These are phyloP conservation scores for Gossypium australe DNA, from an alignment of 345 rosid genomes.

Conservation along the genomic window DNA sequence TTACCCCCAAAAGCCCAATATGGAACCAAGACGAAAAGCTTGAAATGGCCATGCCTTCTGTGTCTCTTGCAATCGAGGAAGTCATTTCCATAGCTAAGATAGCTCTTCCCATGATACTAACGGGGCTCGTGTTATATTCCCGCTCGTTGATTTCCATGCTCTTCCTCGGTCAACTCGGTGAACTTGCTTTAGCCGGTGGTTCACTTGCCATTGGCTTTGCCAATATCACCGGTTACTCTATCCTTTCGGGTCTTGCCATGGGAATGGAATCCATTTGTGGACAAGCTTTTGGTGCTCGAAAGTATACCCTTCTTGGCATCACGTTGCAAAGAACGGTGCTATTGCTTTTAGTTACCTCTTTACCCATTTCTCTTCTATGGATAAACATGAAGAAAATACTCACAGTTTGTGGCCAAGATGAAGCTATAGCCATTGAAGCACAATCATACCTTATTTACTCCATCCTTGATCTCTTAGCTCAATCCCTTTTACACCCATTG, in stretches of 20 bases:
- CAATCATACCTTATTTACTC: constrained; percentile 62
- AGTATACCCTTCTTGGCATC: constrained; percentile 44
- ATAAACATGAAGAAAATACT: constrained; percentile 64
- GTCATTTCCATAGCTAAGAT: constrained; percentile 43
- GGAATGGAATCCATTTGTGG: constrained; percentile 93
- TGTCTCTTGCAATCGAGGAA: constrained; percentile 37
- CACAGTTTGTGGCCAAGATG: constrained; percentile 52
- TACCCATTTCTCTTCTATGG: constrained; percentile 72
- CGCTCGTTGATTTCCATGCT: constrained; percentile 85
- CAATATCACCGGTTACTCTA: constrained; percentile 83
- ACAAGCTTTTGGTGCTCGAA: constrained; percentile 81
- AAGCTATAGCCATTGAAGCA: constrained; percentile 51
- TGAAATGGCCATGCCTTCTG: neutral
- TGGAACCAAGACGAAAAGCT: neutral
- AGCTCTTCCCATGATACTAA: constrained; percentile 65
- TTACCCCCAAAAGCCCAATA: constrained; percentile 10
- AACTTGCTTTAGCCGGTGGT: constrained; percentile 74
- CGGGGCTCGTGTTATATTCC: constrained; percentile 68
- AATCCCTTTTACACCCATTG: constrained; percentile 73
- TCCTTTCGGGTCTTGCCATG: constrained; percentile 80
- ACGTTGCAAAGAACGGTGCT: constrained; percentile 63
- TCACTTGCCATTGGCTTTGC: constrained; percentile 88
- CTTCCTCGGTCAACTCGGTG: constrained; percentile 72
- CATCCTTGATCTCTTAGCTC: constrained; percentile 75
- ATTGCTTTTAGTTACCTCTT: constrained; percentile 44